Base-by-base conservation (phyloP, 345 rosid species). In the Citrus maxima region DNA sequence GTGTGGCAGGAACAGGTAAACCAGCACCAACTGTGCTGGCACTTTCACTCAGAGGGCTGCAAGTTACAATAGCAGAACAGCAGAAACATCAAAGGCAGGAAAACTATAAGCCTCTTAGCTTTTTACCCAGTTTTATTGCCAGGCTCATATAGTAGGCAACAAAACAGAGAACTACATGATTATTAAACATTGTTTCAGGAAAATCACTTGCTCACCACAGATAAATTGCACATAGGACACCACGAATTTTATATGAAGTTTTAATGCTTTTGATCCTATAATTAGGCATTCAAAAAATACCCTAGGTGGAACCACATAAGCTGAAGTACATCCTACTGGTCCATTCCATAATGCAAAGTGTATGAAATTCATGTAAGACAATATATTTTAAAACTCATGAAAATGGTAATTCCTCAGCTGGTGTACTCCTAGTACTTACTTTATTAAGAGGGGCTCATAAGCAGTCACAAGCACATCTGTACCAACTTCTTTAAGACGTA, bases 41-140 rank as follows among this genome's bases (percentile, higher is more conserved):
- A 63, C 89, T 92, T 85, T 92, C 92, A 28, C 98, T 95, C 86
- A 88, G 71, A 61, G 97, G 95, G 71, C 98, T 93, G 86, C 85
- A 79, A 66, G 34, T 74, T 74, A 74, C 38, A 81, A 59, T 13
- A 46, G 51, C 51, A 46, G 51, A 54, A 54, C 49, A 24, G 12
- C 62, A 42, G 40, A 78, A 18, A 16, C 54, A 54, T 70, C 67
- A 77, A 67, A 46, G 38, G 38, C 19, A 28, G 61, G 74, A 70
- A 35, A 58, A 56, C 4, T 55, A 22, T 1, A 67, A 22, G 40
- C 37, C 38, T 40, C 60, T 25, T 40, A 8, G 68, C 67, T 40
- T 25, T 56, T 46, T 7, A 32, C n/a, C 28, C 42, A 27, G 51
- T 21, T 54, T 54, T 22, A 5, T 28, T 32, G 14, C 35, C 6